These are phyloP conservation scores for Ballota nigra DNA, from an alignment of 257 asterid species.

Conservation along the genomic window DNA sequence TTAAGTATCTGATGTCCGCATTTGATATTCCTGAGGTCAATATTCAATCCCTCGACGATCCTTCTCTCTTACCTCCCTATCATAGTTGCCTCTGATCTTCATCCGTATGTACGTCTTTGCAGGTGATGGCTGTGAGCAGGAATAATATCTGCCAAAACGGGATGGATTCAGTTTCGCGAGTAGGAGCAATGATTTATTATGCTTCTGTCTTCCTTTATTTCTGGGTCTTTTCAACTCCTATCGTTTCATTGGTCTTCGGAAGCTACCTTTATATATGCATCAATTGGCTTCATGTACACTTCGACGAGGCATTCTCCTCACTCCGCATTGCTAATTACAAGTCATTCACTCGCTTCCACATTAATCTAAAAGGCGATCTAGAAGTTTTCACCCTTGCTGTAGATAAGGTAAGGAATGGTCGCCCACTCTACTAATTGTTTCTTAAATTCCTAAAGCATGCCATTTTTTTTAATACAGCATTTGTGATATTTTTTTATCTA, in stretches of 20 bases:
- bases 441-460: too few relatives aligned
- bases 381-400: conserved; percentile 97
- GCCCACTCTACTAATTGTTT: too few relatives aligned
- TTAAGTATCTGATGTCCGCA: conserved; percentile 95
- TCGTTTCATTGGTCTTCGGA: conserved; percentile 88
- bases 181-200: conserved; percentile 79
- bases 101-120: conserved; percentile 9
- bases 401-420: conserved; percentile 57
- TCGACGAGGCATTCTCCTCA: conserved; percentile 97
- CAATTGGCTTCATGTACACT: conserved; percentile 96
- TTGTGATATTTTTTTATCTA: too few relatives aligned
- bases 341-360: conserved; percentile 89
- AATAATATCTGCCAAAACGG: conserved; percentile 84
- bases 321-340: conserved; percentile 96
- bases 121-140: conserved; percentile 98
- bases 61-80: not conserved
- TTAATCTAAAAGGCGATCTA: conserved; percentile 67
- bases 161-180: conserved; percentile 77
- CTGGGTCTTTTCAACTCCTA: conserved; percentile 98
- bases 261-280: conserved; percentile 95
- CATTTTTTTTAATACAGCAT: too few relatives aligned
- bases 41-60: not conserved
- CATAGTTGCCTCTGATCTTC: not conserved
- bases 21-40: conserved; percentile 93
- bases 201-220: conserved; percentile 94